These are phyloP conservation scores for Singerocomus rubriflavus DNA, from an alignment of 1,284 basidiomycete genomes.

Conservation along the genomic window DNA sequence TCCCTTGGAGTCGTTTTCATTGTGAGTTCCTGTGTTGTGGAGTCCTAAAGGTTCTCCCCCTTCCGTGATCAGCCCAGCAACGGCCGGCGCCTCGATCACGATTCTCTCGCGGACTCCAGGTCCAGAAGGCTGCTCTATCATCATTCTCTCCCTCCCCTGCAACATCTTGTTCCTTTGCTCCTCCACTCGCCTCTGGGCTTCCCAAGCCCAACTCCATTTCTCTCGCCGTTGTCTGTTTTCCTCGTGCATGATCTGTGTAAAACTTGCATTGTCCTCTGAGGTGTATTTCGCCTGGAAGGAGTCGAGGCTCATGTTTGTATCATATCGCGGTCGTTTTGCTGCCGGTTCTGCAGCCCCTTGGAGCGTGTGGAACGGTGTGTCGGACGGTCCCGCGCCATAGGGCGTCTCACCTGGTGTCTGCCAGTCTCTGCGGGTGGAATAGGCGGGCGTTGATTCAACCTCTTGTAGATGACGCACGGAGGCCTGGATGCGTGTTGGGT, in stretches of 20 bases:
- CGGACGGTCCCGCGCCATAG: slow-evolving; percentile 54
- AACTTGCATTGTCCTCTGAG: slow-evolving; percentile 93
- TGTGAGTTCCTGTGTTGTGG: slow-evolving; percentile 24
- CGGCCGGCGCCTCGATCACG: slow-evolving; percentile 54
- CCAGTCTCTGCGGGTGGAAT: slow-evolving; percentile 35
- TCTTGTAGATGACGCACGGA: slow-evolving; percentile 73
- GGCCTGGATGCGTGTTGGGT: slow-evolving; percentile 68
- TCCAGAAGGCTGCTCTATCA: slow-evolving; percentile 62
- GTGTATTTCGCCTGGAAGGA: slow-evolving; percentile 88
- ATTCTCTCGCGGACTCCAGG: slow-evolving; percentile 67
- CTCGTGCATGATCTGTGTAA: slow-evolving; percentile 84
- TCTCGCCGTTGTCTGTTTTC: slow-evolving; percentile 82
- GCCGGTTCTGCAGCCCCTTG: slow-evolving; percentile 37
- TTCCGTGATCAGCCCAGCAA: slow-evolving; percentile 54
- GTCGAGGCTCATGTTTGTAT: slow-evolving; percentile 69
- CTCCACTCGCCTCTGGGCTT: slow-evolving; percentile 80
- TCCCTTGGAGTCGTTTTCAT: slow-evolving; percentile 30
- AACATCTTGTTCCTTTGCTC: slow-evolving; percentile 58
- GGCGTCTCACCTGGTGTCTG: slow-evolving; percentile 67
- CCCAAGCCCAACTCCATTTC: slow-evolving; percentile 87
- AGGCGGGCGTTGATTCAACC: slow-evolving; percentile 50
- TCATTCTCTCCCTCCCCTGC: slow-evolving; percentile 60
- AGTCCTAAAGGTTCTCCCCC: slow-evolving; percentile 28
- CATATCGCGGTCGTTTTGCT: slow-evolving; percentile 55
- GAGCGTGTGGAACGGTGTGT: slow-evolving; percentile 60